phyloP scores from a whole-genome alignment of 2,329 filamentous ascomycete species.

The Aspergillus ruber region DNA sequence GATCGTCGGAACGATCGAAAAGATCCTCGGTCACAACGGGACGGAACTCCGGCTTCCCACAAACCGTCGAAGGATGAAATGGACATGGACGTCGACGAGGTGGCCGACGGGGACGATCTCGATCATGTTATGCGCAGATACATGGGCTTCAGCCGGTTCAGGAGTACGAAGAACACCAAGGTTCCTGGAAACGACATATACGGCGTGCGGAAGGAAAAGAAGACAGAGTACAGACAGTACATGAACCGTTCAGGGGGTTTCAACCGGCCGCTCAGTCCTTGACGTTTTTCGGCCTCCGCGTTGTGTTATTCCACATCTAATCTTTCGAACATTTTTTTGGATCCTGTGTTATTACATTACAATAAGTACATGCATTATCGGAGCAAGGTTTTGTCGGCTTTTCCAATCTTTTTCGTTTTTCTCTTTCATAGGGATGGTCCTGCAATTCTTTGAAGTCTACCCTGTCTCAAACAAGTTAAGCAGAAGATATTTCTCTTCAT shows the following conservation, averaged over 20 bases:
- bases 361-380: conserved; percentile 22
- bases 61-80: conserved; percentile 25
- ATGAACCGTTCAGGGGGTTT: conserved; percentile 58
- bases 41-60: conserved; percentile 18
- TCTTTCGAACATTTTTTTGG: conserved; percentile 1
- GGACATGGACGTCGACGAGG: conserved; percentile 42
- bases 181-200: conserved; percentile 81
- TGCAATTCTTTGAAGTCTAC: too few species aligned
- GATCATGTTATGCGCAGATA: conserved; percentile 69
- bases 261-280: conserved; percentile 45
- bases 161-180: conserved; percentile 80
- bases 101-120: conserved; percentile 56
- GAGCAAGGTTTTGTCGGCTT: conserved; percentile 19
- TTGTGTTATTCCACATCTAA: conserved; percentile 3
- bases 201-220: conserved; percentile 83
- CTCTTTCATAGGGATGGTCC: too few species aligned
- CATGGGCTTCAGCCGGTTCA: conserved; percentile 87
- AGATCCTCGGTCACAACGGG: conserved; percentile 19
- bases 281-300: conserved; percentile 20
- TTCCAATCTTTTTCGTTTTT: too few species aligned
- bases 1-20: conserved; percentile 28
- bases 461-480: conserved; percentile 1
- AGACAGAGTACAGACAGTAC: conserved; percentile 91
- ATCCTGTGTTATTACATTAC: conserved; percentile 1
- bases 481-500: not conserved